Base-by-base conservation (phyloP, 2,329 filamentous ascomycete genomes). In the Cercospora sp. region DNA sequence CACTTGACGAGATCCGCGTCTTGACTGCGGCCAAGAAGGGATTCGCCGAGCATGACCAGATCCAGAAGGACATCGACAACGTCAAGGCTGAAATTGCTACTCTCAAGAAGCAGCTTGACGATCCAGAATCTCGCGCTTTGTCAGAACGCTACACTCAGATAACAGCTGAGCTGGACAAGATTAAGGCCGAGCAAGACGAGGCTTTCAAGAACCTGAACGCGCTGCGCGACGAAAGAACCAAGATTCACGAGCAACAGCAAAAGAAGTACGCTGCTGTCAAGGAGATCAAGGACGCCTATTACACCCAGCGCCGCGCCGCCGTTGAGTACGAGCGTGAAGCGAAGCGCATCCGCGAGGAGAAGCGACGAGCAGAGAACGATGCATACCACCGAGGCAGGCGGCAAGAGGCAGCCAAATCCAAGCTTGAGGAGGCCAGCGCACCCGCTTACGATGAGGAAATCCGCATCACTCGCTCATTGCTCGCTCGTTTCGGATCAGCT, bases 361-460 rank as follows among this genome's bases (percentile, higher is more conserved):
- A 90, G 76, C 87, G 91, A 78, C 90, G 90, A 82, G 88, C 90
- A 57, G 94, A 99, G 85, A 89, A 91, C 65, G 91, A 92, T 69
- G 88, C 87, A 66, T 87, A 87, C 77, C 83, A 88, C 74, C 88
- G 90, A 77, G 89, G 91, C 79, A 88, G 88, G 82, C 89, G 90
- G 82, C 91, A 90, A 84, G 89, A 91, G 78, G 86, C 89, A 62
- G 92, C 92, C 64, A 87, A 91, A 81, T 87, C 89, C 79, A 86
- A 92, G 80, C 89, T 96, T 48, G 89, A 90, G 76, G 91, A 94
- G 77, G 92, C 92, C 74, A 91, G 89, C 78, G 90, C 92, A 75
- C 93, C 91, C 16, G 95, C 95, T 63, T 99, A 93, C 84, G 86
- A 92, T 58, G 93, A 97, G 75, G 93, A 99, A 83, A 97, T 99